Evolutionary conservation across 257 asterid species (phyloP).

Genomic region (Verbena officinalis): DNA sequence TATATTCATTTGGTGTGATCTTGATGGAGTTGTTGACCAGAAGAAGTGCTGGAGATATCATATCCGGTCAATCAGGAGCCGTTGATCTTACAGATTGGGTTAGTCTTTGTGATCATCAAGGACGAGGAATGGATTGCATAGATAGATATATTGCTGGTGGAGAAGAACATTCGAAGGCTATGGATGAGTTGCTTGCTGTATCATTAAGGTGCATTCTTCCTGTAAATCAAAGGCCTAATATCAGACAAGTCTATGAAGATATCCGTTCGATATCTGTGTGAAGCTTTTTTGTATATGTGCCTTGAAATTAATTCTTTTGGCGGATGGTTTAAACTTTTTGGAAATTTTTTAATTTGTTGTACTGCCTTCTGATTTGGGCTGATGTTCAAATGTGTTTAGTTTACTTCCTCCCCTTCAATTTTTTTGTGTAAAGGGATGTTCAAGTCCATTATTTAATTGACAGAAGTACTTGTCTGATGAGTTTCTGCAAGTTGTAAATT

Average conservation of each 20-base stretch:
- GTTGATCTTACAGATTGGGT: slow-evolving; percentile 88
- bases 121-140: slow-evolving; percentile 73
- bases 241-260: slow-evolving; percentile 63
- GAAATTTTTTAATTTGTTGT: slow-evolving; percentile 35
- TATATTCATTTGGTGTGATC: slow-evolving; percentile 76
- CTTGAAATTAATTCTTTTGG: slow-evolving; percentile 43
- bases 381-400: slow-evolving; percentile 37
- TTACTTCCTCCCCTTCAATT: slow-evolving; percentile 52
- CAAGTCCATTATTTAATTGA: slow-evolving; percentile 54
- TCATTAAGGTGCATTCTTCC: slow-evolving; percentile 77
- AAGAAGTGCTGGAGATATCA: slow-evolving; percentile 86
- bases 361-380: slow-evolving; percentile 44
- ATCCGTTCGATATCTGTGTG: slow-evolving; percentile 58
- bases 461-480: slow-evolving; percentile 40
- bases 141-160: slow-evolving; percentile 69
- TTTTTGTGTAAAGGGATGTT: slow-evolving; percentile 78
- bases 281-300: slow-evolving; percentile 45
- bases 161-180: slow-evolving; percentile 61
- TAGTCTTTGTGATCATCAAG: slow-evolving; percentile 65
- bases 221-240: slow-evolving; percentile 70
- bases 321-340: neutral
- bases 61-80: slow-evolving; percentile 73
- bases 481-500: neutral
- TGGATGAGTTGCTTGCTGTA: slow-evolving; percentile 73
- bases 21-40: slow-evolving; percentile 77